These are phyloP conservation scores for Curvularia spicifera DNA, from an alignment of 2,329 filamentous ascomycete species.

Conservation along the genomic window DNA sequence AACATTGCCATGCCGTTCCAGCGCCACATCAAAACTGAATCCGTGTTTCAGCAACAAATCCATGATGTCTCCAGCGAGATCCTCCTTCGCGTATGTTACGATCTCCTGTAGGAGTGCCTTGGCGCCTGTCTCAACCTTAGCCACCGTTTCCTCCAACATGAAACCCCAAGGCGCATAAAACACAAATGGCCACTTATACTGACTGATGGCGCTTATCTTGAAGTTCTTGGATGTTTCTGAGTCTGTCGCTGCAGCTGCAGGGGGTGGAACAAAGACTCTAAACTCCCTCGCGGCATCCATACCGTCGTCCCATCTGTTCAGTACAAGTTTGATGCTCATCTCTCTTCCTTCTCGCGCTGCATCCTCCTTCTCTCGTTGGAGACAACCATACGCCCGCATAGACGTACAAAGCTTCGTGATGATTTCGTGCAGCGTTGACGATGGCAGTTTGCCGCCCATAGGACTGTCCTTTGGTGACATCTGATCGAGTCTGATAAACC, in stretches of 20 bases:
- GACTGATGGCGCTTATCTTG: constrained; percentile 17
- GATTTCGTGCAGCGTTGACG: constrained; percentile 3
- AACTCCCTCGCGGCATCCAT: constrained; percentile 53
- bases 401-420: constrained; percentile 50
- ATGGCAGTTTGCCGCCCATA: constrained; percentile 4
- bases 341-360: constrained; percentile 26
- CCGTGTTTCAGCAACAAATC: constrained; percentile 48
- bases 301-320: constrained; percentile 52
- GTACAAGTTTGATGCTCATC: constrained; percentile 44
- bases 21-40: constrained; percentile 55
- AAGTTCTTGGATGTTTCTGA: not conserved
- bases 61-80: constrained; percentile 14
- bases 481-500: constrained; percentile 53
- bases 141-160: not conserved
- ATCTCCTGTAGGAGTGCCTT: constrained; percentile 6
- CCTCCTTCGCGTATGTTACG: not conserved
- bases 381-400: constrained; percentile 45
- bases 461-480: constrained; percentile 54
- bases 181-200: constrained; percentile 20
- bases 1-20: constrained; percentile 35
- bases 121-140: constrained; percentile 6
- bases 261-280: constrained; percentile 54
- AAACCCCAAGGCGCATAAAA: constrained; percentile 10
- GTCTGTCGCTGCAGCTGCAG: constrained; percentile 9
- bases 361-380: constrained; percentile 24